A percentile compares a stretch with the other conserved stretches of the same genome.
These are phyloP conservation scores for Phlebiopsis flavidoalba DNA, from an alignment of 768 basidiomycete species.

Conservation along the genomic window DNA sequence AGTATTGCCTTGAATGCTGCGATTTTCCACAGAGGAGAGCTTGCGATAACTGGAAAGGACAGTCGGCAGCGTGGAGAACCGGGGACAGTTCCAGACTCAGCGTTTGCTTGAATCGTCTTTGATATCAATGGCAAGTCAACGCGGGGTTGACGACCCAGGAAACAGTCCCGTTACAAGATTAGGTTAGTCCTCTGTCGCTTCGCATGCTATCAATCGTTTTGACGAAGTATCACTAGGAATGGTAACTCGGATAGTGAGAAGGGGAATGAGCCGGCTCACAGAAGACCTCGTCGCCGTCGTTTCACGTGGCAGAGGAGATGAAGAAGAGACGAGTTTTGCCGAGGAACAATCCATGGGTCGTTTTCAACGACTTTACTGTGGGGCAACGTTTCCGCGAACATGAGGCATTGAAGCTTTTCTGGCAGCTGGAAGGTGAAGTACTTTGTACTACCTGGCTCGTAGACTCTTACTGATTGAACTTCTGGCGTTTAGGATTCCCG, in stretches of 20 bases:
- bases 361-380: constrained; percentile 97
- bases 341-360: constrained; percentile 65
- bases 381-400: constrained; percentile 76
- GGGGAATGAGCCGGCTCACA: constrained; percentile 73
- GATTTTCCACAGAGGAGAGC: constrained; percentile 70
- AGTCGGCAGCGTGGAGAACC: constrained; percentile 27
- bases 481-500: constrained; percentile 55
- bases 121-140: constrained; percentile 56
- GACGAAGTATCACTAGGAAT: constrained; percentile 46
- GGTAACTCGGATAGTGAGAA: constrained; percentile 72
- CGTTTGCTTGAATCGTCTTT: constrained; percentile 61
- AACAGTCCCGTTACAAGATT: constrained; percentile 60
- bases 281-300: constrained; percentile 84
- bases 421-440: constrained; percentile 88
- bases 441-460: too few relatives aligned
- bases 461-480: not conserved
- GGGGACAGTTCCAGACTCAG: constrained; percentile 17
- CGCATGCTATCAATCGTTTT: not conserved
- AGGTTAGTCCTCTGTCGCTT: constrained; percentile 43
- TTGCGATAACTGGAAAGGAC: constrained; percentile 76
- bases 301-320: constrained; percentile 41
- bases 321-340: constrained; percentile 27
- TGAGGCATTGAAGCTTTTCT: constrained; percentile 84
- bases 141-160: constrained; percentile 54
- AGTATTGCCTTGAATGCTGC: constrained; percentile 83